Evolutionary conservation across 768 basidiomycete species (phyloP).

Genomic region (Galerina marginata): DNA sequence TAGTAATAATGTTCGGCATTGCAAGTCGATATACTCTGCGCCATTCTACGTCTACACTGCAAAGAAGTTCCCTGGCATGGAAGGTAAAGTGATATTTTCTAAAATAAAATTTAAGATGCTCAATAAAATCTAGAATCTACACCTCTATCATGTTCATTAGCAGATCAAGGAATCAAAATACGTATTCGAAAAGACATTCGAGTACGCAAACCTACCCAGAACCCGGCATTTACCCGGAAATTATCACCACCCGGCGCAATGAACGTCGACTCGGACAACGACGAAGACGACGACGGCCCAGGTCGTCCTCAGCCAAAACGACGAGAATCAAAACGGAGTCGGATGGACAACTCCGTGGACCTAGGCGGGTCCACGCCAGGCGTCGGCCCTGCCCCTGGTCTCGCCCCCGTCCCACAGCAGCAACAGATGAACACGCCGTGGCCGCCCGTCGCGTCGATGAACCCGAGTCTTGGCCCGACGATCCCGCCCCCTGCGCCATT

Average conservation of each 20-base stretch:
- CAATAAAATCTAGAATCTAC: constrained; percentile 72
- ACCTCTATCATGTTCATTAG: constrained; percentile 84
- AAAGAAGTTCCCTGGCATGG: constrained; percentile 97
- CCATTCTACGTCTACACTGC: constrained; percentile 95
- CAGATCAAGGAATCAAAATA: constrained; percentile 95
- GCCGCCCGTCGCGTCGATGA: constrained; percentile 6
- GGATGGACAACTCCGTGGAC: constrained; percentile 40
- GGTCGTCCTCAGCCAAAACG: constrained; percentile 17
- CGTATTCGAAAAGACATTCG: constrained; percentile 92
- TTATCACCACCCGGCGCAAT: constrained; percentile 18
- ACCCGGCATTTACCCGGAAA: constrained; percentile 41
- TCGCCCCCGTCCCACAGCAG: constrained; percentile 33
- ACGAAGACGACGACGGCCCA: constrained; percentile 25
- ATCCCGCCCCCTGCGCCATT: constrained; percentile 27
- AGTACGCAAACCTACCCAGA: constrained; percentile 69
- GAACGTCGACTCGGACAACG: constrained; percentile 26
- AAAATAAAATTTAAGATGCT: constrained; percentile 6
- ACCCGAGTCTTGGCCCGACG: constrained; percentile 5
- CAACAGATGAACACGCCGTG: constrained; percentile 17
- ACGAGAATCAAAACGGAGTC: constrained; percentile 42
- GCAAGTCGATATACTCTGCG: constrained; percentile 86
- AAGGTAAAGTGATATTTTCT: constrained; percentile 57
- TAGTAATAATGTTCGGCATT: constrained; percentile 87
- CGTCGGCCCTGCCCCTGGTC: constrained; percentile 23
- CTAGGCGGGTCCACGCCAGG: constrained; percentile 26